Evolutionary conservation across 495 filamentous ascomycete species (phyloP), one percentile per base, ranked within the genome.

Genomic region (Neurospora intermedia): DNA sequence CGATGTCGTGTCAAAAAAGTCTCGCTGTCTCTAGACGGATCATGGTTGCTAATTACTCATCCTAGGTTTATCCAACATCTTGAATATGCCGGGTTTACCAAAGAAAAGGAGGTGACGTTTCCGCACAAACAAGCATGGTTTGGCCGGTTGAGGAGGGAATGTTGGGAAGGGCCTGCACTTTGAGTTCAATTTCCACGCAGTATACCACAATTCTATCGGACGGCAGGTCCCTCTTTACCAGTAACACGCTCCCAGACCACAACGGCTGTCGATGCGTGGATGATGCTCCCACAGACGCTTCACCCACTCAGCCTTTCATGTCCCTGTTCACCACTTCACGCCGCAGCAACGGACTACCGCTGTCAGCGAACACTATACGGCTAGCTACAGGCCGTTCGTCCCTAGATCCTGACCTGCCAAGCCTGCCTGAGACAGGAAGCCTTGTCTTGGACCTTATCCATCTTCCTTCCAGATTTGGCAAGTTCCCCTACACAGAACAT

Each of bases 101-200:
- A 96, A 79, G 93, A 98, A 80, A 90, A 88, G 70, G 92, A 98
- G 79, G 86, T 98, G 46, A 87, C 89, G 16, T 96, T 99, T 77
- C 91, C 95, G 20, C 94, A 98, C 80, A 99, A 98, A 81, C 94
- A 96, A 80, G 88, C 93, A 3, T 95, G 94, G 75, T 85, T 97
- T 75, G 91, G 97, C 85, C 91, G 91, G 80, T 87, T 97, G 69
- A 86, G 87, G 77, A 84, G 96, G 73, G 94, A 98, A 73, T 88
- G 84, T 35, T 99, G 95, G 93, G 88, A 92, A 70, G 89, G 88
- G 4, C 96, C 95, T n/a, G 87, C 83, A 39, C 77, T 93, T 69
- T 96, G 79, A 88, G 27, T 35, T 35, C 23, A 35, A 15, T 62
- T 31, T 23, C 23, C 27, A 35, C 16, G 54, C 54, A 31, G 16